These are phyloP conservation scores for Didymosphaeria variabile DNA, from an alignment of 2,329 filamentous ascomycete species.

Conservation along the genomic window DNA sequence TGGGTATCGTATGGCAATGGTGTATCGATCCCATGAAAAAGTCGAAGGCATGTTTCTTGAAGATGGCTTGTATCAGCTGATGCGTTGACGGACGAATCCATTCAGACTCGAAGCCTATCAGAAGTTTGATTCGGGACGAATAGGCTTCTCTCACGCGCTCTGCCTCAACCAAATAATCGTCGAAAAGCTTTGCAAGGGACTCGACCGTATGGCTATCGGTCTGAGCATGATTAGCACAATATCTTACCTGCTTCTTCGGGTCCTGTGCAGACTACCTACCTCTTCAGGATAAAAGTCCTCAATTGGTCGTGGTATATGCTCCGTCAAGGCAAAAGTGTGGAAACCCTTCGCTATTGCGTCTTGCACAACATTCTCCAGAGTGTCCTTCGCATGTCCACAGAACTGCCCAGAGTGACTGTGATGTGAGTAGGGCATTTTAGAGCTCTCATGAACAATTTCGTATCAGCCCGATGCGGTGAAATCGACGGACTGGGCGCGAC, in stretches of 20 bases:
- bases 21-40: constrained; percentile 95
- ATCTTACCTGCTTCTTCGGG: background rate
- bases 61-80: constrained; percentile 66
- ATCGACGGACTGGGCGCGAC: background rate
- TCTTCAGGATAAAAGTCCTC: constrained; percentile 94
- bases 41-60: constrained; percentile 73
- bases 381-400: constrained; percentile 84
- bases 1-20: constrained; percentile 85
- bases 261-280: constrained; percentile 54
- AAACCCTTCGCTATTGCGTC: constrained; percentile 81
- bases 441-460: background rate
- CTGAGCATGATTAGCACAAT: constrained; percentile 27
- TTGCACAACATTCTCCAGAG: constrained; percentile 83
- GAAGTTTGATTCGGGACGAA: constrained; percentile 73
- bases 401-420: constrained; percentile 99
- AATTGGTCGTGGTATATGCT: constrained; percentile 88
- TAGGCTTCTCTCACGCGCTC: constrained; percentile 76
- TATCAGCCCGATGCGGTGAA: background rate
- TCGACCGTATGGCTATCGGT: constrained; percentile 38
- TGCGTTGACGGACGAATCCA: constrained; percentile 81
- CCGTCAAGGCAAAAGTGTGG: constrained; percentile 85
- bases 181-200: constrained; percentile 61
- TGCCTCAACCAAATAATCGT: constrained; percentile 80
- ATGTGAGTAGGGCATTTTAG: constrained; percentile 90
- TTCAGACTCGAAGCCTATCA: constrained; percentile 92